phyloP scores from a whole-genome alignment of 768 basidiomycete species.

The Serendipita sp. region DNA sequence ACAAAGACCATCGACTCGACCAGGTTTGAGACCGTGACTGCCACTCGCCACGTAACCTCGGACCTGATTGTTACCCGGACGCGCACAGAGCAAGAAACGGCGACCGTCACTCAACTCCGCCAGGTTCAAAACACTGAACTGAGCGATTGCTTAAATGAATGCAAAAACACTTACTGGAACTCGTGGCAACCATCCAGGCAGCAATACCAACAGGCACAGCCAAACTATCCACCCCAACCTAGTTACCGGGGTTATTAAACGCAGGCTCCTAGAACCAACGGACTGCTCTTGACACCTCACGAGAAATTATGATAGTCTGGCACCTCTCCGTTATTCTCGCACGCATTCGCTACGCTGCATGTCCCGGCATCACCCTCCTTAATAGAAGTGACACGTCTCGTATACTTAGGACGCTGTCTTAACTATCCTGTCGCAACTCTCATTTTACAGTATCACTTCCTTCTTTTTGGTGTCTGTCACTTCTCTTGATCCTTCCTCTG shows the following conservation, averaged over 20 bases:
- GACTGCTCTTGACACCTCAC: not conserved
- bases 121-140: not conserved
- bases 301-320: not conserved
- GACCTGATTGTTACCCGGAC: not conserved
- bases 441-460: too few relatives aligned
- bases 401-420: not conserved
- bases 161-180: not conserved
- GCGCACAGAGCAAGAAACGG: not conserved
- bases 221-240: not conserved
- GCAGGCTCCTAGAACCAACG: too few relatives aligned
- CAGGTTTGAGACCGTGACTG: not conserved
- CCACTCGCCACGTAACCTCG: not conserved
- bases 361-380: not conserved
- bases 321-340: not conserved
- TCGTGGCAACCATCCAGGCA: not conserved
- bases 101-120: not conserved
- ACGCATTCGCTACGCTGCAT: not conserved
- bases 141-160: conserved; percentile 2
- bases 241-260: not conserved
- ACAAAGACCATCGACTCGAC: not conserved
- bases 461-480: not conserved
- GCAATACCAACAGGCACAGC: not conserved
- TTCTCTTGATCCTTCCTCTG: not conserved
- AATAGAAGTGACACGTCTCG: not conserved
- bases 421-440: not conserved